Evolutionary conservation across 169 alveolate genomes (phyloP), one percentile per base, ranked within the genome.

Genomic region (Babesia sp.): DNA sequence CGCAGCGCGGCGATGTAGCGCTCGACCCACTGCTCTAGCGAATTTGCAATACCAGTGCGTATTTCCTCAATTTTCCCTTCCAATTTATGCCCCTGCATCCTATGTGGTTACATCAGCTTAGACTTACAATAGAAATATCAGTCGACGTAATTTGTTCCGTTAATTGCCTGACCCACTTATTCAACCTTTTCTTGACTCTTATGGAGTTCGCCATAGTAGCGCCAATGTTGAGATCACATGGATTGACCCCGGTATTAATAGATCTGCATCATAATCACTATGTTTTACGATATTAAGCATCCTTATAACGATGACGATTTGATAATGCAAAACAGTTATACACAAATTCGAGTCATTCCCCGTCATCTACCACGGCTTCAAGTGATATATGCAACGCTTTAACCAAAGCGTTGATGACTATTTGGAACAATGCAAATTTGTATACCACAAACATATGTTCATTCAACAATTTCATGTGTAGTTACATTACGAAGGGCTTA

Each of bases 141-240:
- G 97, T 94, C 31, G 92, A 86, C 6, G 96, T 94, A 29, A 92
- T 93, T 63, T 87, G 94, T 51, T 91, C 93, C 28, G 95, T 85
- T 8, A 92, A 89, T 51, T 90, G 92, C 56, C 91, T 94, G n/a
- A 94, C 93, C 94, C 95, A 92, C 41, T 92, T 59, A 29, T 89
- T 90, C 74, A 94, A 69, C n/a, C 89, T 92, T 69, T 92, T 92
- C 85, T 92, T 94, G 91, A 93, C 88, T 72, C 91, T 90, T 44
- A 94, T 90, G 22, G 95, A 91, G 28, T 91, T 94, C 28, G 97
- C 97, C 81, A 80, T 92, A 64, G 95, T 90, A 22, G 85, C 86
- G 14, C 96, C 97, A 45, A 97, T 92, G 60, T 95, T 95, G 37
- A 97, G 74, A n/a, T 96, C 99, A 46, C 93, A 84, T 1, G 97